Evolutionary conservation across 768 basidiomycete species (phyloP), one percentile per base, ranked within the genome.

Genomic region (Kwoniella heveanensis): DNA sequence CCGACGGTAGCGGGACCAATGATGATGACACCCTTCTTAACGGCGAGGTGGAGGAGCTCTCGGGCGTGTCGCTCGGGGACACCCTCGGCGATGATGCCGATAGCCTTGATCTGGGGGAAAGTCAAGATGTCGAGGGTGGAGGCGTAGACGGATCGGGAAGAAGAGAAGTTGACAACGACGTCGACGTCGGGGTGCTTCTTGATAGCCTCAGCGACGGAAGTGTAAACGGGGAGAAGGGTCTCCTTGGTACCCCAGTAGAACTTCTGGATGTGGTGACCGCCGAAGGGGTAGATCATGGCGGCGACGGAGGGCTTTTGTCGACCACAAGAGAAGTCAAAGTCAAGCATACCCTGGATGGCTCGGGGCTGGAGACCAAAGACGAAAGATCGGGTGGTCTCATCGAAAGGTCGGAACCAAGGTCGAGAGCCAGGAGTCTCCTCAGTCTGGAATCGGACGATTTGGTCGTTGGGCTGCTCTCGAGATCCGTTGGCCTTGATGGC

Each of bases 221-320:
- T 95, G 84, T 96, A 99, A 47, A 99, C 95, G 54, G 96, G 96
- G 39, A 99, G 87, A 52, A 99, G 88, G 2, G 95, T 95, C 85
- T 98, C 96, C 84, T 91, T 92, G 44, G 96, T 98, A 60, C 96
- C 96, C 96, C 96, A 98, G 86, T 99, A 98, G 87, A 99, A 97
- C 84, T 99, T 99, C 83, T 99, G 96, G 82, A 97, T 96, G 83
- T 98, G 96, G 83, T 98, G 95, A 21, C 95, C 95, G 77, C 95
- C 96, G 82, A 99, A 99, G 79, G 95, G 96, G 82, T 99, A 99
- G 79, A 99, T 96, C 95, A 98, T 99, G 39, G 96, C 96, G 27
- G 96, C 94, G 69, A 98, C 96, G 50, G 88, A 90, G 37, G 96
- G 93, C 21, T 89, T 85, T 50, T 86, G 81, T 67, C 96, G 90